These are phyloP conservation scores for Penicillium coprophilum DNA, from an alignment of 495 filamentous ascomycete genomes.

Conservation along the genomic window DNA sequence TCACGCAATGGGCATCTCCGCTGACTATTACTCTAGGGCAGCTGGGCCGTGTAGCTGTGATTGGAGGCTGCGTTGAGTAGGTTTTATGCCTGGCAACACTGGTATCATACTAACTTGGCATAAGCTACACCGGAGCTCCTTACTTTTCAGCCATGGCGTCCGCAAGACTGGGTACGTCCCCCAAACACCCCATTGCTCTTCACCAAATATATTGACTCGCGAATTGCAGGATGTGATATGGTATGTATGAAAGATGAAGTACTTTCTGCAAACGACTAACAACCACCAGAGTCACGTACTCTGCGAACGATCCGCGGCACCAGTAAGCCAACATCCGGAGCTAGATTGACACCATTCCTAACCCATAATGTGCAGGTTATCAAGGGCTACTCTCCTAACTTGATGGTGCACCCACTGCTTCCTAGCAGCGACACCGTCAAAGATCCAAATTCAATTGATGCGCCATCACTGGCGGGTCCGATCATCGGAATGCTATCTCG, in stretches of 20 bases:
- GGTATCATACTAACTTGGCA: conserved; percentile 18
- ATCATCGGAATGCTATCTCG: conserved; percentile 81
- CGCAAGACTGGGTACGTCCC: conserved; percentile 64
- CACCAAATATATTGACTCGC: background rate
- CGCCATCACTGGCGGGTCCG: conserved; percentile 60
- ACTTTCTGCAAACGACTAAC: conserved; percentile 7
- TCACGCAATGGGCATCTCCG: background rate
- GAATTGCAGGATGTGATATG: conserved; percentile 70
- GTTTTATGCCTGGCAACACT: conserved; percentile 15
- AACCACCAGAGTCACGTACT: conserved; percentile 82
- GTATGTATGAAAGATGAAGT: conserved; percentile 37
- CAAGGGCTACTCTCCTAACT: conserved; percentile 95
- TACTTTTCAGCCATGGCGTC: conserved; percentile 98
- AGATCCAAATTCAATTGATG: conserved; percentile 44
- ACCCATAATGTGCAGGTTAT: conserved; percentile 56
- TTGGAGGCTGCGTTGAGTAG: conserved; percentile 87
- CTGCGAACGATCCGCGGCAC: conserved; percentile 83
- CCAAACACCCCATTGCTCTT: background rate
- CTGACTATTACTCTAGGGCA: conserved; percentile 60
- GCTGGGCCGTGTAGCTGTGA: conserved; percentile 87
- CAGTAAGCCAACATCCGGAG: conserved; percentile 30
- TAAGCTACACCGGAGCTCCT: conserved; percentile 87
- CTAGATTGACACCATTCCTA: background rate
- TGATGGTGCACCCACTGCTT: conserved; percentile 98
- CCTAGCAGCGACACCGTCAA: conserved; percentile 60